Percentiles rank a stretch among this genome's conserved stretches.
Evolutionary conservation across 108 stramenopile species (phyloP).

Genomic region (Skeletonema menzelii): DNA sequence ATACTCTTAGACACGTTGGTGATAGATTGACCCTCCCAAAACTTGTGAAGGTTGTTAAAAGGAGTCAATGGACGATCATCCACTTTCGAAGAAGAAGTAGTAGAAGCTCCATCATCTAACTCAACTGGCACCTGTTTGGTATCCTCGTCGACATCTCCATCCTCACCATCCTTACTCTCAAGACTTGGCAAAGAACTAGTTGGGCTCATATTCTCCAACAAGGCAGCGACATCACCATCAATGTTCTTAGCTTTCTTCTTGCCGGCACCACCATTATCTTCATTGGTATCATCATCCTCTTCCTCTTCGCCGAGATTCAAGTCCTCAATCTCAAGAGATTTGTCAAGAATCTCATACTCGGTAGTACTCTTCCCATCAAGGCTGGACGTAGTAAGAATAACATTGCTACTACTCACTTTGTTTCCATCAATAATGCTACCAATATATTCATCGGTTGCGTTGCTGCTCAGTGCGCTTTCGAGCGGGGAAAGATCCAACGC

Average conservation of each 20-base stretch:
- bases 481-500: not conserved
- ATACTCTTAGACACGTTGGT: slow-evolving; percentile 11
- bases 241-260: not conserved
- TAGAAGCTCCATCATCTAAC: not conserved
- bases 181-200: slow-evolving; percentile 11
- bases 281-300: slow-evolving; percentile 2
- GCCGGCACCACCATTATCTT: not conserved
- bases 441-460: slow-evolving; percentile 15
- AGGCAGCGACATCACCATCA: not conserved
- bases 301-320: slow-evolving; percentile 25
- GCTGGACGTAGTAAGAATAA: slow-evolving; percentile 14
- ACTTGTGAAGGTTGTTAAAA: slow-evolving; percentile 21
- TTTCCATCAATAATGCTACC: slow-evolving; percentile 13
- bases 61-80: slow-evolving; percentile 24
- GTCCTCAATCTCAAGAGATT: slow-evolving; percentile 30
- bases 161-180: not conserved
- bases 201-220: slow-evolving; percentile 2
- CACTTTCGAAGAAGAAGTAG: slow-evolving; percentile 22
- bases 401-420: slow-evolving; percentile 8
- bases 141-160: not conserved
- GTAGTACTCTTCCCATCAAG: slow-evolving; percentile 12
- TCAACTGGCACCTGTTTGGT: not conserved
- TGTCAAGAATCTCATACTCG: slow-evolving; percentile 36
- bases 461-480: slow-evolving; percentile 3
- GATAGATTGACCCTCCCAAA: slow-evolving; percentile 27